Conservation (phyloP, 1,284 basidiomycete species). For the Austropuccinia psidii region DNA sequence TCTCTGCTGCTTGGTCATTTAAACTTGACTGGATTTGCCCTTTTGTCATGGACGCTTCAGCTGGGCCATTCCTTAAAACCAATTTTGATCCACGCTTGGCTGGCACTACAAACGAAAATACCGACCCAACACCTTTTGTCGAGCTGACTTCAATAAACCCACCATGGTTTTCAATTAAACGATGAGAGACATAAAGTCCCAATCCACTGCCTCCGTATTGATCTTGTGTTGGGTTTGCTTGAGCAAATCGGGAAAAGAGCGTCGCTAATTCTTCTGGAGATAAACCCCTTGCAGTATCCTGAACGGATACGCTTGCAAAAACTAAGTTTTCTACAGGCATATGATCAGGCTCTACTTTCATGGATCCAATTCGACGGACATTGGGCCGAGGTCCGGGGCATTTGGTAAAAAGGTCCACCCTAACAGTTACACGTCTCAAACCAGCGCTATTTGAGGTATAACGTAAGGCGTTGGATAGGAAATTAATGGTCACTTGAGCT, state of each 20-base stretch:
- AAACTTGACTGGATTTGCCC: neutral
- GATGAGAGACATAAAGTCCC: slow-evolving; percentile 33
- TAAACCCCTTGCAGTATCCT: slow-evolving; percentile 33
- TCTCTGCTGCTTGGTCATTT: slow-evolving; percentile 24
- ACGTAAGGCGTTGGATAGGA: slow-evolving; percentile 30
- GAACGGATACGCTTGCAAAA: slow-evolving; percentile 19
- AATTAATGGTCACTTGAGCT: slow-evolving; percentile 33
- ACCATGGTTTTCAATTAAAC: slow-evolving; percentile 35
- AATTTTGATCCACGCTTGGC: slow-evolving; percentile 13
- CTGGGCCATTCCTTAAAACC: neutral
- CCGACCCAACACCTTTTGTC: slow-evolving; percentile 31
- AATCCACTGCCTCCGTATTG: slow-evolving; percentile 32
- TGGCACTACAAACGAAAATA: slow-evolving; percentile 33
- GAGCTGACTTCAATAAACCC: slow-evolving; percentile 34
- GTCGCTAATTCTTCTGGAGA: slow-evolving; percentile 25
- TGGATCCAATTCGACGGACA: slow-evolving; percentile 15
- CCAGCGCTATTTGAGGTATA: slow-evolving; percentile 30
- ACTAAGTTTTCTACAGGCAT: slow-evolving; percentile 1
- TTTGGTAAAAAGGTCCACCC: slow-evolving; percentile 19
- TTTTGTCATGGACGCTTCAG: neutral
- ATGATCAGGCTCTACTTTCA: slow-evolving; percentile 14
- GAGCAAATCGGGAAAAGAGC: slow-evolving; percentile 32
- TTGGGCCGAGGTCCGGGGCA: slow-evolving; percentile 24
- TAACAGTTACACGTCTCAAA: slow-evolving; percentile 11
- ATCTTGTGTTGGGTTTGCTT: slow-evolving; percentile 36